These are phyloP conservation scores for Rhizopus delemar DNA, from an alignment of 371 early-diverging fungal species.

Conservation along the genomic window DNA sequence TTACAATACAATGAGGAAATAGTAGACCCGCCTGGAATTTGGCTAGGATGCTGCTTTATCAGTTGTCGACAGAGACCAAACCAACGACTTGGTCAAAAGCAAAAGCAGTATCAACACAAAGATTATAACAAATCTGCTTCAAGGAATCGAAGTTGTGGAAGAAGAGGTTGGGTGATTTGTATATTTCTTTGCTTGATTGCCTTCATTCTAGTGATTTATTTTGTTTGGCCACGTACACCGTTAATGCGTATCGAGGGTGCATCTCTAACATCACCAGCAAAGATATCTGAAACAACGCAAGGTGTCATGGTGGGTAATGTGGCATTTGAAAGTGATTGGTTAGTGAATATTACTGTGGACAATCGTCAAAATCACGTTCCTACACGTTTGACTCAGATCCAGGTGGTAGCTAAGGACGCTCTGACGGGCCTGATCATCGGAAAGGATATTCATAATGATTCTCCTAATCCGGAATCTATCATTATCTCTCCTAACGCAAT, in stretches of 20 bases:
- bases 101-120: conserved; percentile 15
- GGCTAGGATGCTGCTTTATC: conserved; percentile 46
- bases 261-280: conserved; percentile 29
- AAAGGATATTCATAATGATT: conserved; percentile 31
- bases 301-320: conserved; percentile 46
- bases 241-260: conserved; percentile 50
- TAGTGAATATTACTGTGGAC: conserved; percentile 45
- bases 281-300: conserved; percentile 38
- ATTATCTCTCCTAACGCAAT: conserved; percentile 33
- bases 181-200: conserved; percentile 33
- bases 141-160: conserved; percentile 25
- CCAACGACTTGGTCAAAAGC: conserved; percentile 9
- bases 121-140: conserved; percentile 12
- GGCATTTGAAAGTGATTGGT: conserved; percentile 48
- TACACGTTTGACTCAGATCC: conserved; percentile 29
- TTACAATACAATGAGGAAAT: conserved; percentile 4
- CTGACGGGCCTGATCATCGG: conserved; percentile 44
- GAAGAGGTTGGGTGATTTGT: conserved; percentile 40
- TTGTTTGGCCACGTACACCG: conserved; percentile 48
- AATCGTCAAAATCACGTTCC: conserved; percentile 45
- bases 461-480: conserved; percentile 22
- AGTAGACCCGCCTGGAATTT: conserved; percentile 24
- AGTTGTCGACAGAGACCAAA: conserved; percentile 29
- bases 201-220: conserved; percentile 23
- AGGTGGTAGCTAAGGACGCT: conserved; percentile 43